Conservation (phyloP, 1,284 basidiomycete genomes). For the Mycena citricolor region DNA sequence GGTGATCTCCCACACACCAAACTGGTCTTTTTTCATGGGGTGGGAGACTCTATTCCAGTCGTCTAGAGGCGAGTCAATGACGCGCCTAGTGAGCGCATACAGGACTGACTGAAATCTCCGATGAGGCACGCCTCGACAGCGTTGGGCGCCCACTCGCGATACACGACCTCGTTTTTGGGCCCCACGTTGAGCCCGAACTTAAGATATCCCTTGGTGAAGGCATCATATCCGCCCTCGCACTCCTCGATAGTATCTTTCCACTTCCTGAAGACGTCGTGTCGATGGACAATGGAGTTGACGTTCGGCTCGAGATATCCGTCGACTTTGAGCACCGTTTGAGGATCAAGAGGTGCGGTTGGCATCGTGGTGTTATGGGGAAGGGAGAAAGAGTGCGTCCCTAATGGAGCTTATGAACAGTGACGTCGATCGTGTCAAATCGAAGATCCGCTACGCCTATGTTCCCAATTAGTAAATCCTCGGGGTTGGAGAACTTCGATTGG, state of each 20-base stretch:
- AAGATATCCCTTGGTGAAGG: conserved; percentile 86
- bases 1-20: conserved; percentile 90
- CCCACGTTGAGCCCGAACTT: conserved; percentile 83
- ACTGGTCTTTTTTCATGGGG: conserved; percentile 84
- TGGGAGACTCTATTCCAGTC: conserved; percentile 84
- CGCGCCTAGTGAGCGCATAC: conserved; percentile 5
- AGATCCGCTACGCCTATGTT: too few species aligned
- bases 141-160: conserved; percentile 96
- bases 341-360: conserved; percentile 46
- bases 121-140: conserved; percentile 82
- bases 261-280: conserved; percentile 70
- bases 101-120: conserved; percentile 91
- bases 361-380: conserved; percentile 31
- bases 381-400: too few species aligned
- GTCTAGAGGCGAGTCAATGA: conserved; percentile 51
- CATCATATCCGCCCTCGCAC: conserved; percentile 86
- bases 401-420: too few species aligned
- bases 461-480: too few species aligned
- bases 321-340: conserved; percentile 54
- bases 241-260: conserved; percentile 75
- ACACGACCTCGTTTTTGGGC: conserved; percentile 70
- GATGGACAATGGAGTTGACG: conserved; percentile 67
- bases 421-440: too few species aligned
- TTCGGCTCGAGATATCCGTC: conserved; percentile 80
- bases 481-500: too few species aligned